phyloP scores from a whole-genome alignment of 768 basidiomycete genomes.

The Dictyophora rubrovolvata region DNA sequence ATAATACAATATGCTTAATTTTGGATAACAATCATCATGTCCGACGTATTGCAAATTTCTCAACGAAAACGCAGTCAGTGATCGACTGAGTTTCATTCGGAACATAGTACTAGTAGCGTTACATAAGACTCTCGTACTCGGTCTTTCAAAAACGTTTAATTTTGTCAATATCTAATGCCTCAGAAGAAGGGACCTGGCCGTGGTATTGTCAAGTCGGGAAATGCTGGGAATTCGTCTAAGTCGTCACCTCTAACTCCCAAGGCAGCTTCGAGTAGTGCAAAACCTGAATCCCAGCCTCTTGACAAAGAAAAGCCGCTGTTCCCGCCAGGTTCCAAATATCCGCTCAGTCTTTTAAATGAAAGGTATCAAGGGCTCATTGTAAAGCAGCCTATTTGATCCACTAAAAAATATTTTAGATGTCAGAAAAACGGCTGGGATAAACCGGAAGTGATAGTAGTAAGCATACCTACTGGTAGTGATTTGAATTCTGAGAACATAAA shows the following conservation, averaged over 20 bases:
- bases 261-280: constrained; percentile 14
- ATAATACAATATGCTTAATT: background rate
- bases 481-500: constrained; percentile 10
- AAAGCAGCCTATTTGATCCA: no score
- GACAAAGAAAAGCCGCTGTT: constrained; percentile 51
- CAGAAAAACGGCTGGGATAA: constrained; percentile 88
- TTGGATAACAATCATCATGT: background rate
- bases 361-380: constrained; percentile 31
- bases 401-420: constrained; percentile 45
- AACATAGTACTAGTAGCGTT: no score
- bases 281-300: constrained; percentile 13
- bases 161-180: constrained; percentile 34
- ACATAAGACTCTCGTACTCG: no score
- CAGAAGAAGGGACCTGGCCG: constrained; percentile 33
- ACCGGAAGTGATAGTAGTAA: constrained; percentile 67
- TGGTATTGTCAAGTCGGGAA: constrained; percentile 79
- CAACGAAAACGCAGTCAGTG: no score
- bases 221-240: constrained; percentile 81
- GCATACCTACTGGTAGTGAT: constrained; percentile 8
- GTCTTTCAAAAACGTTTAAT: no score
- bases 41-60: no score
- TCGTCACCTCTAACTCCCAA: constrained; percentile 20
- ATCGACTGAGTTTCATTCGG: no score
- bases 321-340: constrained; percentile 78
- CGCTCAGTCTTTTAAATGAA: constrained; percentile 70